These are phyloP conservation scores for Thielaviopsis punctulata DNA, from an alignment of 2,329 filamentous ascomycete species.

Conservation along the genomic window DNA sequence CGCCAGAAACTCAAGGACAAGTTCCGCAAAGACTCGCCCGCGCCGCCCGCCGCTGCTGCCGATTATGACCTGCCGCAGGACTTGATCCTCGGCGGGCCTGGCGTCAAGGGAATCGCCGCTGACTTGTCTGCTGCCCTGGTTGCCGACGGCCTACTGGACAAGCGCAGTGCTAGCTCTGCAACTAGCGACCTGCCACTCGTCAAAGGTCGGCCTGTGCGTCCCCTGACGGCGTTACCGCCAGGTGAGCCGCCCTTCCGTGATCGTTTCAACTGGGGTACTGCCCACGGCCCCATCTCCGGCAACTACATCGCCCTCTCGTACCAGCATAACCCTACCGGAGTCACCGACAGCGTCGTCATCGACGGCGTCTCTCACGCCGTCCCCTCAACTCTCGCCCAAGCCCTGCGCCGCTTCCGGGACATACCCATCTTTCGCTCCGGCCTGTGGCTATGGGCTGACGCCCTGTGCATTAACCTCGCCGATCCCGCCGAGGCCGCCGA, in stretches of 20 bases:
- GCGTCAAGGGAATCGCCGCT: slow-evolving; percentile 8
- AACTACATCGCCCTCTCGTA: slow-evolving; percentile 11
- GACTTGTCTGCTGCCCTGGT: slow-evolving; percentile 8
- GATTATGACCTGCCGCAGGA: slow-evolving; percentile 3
- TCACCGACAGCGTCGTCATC: slow-evolving; percentile 4
- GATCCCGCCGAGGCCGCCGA: slow-evolving; percentile 11
- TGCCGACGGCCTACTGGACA: slow-evolving; percentile 6
- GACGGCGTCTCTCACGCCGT: slow-evolving; percentile 1
- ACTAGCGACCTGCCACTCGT: slow-evolving; percentile 1
- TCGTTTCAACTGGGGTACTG: slow-evolving; percentile 8
- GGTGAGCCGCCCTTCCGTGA: slow-evolving; percentile 5
- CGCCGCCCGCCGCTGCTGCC: background rate
- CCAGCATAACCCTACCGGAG: background rate
- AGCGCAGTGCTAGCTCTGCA: background rate
- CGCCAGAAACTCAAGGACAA: slow-evolving; percentile 10
- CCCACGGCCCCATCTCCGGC: slow-evolving; percentile 8
- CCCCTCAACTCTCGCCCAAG: slow-evolving; percentile 3
- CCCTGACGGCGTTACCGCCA: background rate
- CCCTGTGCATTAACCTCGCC: slow-evolving; percentile 13
- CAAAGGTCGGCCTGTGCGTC: slow-evolving; percentile 5
- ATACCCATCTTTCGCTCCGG: slow-evolving; percentile 9
- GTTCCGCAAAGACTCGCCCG: slow-evolving; percentile 5
- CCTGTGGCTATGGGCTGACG: slow-evolving; percentile 15
- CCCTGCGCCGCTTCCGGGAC: slow-evolving; percentile 10
- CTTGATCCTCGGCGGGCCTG: slow-evolving; percentile 7